A percentile compares a stretch with the other conserved stretches of the same genome.
phyloP scores from a whole-genome alignment of 108 stramenopile genomes.

The Skeletonema costatum region DNA sequence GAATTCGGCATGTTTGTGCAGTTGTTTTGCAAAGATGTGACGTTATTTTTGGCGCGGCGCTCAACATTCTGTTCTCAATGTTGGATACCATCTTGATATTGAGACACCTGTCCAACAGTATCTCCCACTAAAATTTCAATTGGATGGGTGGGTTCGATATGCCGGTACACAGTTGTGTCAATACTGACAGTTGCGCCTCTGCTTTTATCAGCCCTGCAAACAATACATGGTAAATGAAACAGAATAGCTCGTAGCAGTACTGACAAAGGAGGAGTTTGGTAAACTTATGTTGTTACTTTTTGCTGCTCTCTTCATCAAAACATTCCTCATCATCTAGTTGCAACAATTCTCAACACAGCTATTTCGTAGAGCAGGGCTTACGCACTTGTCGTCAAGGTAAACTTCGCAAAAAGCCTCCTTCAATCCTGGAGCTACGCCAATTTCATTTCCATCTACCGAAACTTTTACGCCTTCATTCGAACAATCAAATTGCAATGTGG shows the following conservation, averaged over 20 bases:
- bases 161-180: no score
- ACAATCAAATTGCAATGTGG: slow-evolving; percentile 77
- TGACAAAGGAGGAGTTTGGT: neutral
- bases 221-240: no score
- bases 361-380: slow-evolving; percentile 64
- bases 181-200: no score
- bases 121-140: no score
- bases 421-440: slow-evolving; percentile 66
- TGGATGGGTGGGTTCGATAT: no score
- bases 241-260: no score
- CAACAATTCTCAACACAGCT: slow-evolving; percentile 75
- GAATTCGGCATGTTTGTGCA: no score
- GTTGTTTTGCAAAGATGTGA: no score
- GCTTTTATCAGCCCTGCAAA: no score
- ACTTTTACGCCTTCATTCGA: slow-evolving; percentile 58
- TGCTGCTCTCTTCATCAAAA: neutral
- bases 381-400: slow-evolving; percentile 82
- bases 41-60: no score
- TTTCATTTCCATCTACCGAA: slow-evolving; percentile 67
- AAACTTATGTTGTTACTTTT: neutral
- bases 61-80: no score
- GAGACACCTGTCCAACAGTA: neutral
- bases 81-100: neutral
- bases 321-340: neutral
- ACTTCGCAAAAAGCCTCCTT: slow-evolving; percentile 80